Evolutionary conservation across 257 asterid species (phyloP), one percentile per base, ranked within the genome.

Genomic region (Plantago elongata): DNA sequence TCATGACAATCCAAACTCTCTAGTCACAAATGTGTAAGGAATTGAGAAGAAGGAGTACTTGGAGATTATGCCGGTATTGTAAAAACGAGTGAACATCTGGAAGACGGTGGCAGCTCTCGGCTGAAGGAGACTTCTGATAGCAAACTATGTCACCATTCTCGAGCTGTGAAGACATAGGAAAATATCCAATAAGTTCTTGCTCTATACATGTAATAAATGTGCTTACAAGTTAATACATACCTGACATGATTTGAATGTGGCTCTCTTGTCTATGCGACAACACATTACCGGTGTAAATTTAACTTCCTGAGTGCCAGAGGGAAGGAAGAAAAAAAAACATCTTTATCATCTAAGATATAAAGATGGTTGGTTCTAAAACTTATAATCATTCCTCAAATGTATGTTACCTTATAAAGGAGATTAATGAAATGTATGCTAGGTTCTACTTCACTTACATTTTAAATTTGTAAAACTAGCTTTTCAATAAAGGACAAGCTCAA

Each of bases 111-210:
- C 77, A 50, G 54, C 61, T 73, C 71, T 73, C 66, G 6, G 62
- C 58, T 37, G 80, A 46, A 68, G 63, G 75, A 63, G 60, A 67
- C 62, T 78, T 83, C 56, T 83, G 89, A 69, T 70, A 70, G 74
- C 86, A 79, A 54, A 83, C 50, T 54, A 83, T 83, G 72, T 79
- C 84, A 44, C 85, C 89, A 75, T 79, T 80, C 56, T 72, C 80
- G 45, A 79, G 81, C 84, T 83, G 82, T 65, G 68, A 63, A 68
- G 17, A 68, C 54, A 63, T 40, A 14, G 51, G 7, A 45, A 42
- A 69, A 48, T 69, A 67, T 50, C 15, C 30, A 60, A 64, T 37
- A 45, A 62, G 59, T 56, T 45, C 45, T 57, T 15, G 44, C 44
- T 57, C 63, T 16, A 38, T n/a, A 45, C 69, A 64, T 37, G 37